Base-by-base conservation (phyloP, 176 grass and related monocot species). In the Oryza meyeriana region DNA sequence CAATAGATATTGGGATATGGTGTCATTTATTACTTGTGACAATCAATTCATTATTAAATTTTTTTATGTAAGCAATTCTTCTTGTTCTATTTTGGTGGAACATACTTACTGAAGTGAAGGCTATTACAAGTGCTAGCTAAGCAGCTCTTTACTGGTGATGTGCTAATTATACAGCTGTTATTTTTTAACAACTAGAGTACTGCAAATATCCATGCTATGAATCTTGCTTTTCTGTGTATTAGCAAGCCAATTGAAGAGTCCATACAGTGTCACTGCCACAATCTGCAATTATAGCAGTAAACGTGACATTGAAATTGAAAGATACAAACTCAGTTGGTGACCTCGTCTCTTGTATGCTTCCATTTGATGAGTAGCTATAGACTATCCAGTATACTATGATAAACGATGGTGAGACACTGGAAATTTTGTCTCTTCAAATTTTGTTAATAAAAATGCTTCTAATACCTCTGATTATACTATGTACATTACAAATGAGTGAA, bases 401-500 rank as follows among this genome's bases (percentile, higher is more conserved):
- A 76, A 80, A 26, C 17, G 79, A 79, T 86, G 4, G 5, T 86
- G 69, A 32, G 69, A 55, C 35, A 22, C 34, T 66, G 0, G 69
- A 77, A 50, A 76, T 71, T 76, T 28, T 63, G 16, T 58, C 33
- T 42, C 71, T 63, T 29, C 78, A 34, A 27, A 6, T 78, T 77
- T 66, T 71, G 77, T 85, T 81, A 81, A 89, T 81, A 83, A 79
- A 78, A 83, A 59, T 35, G 52, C 33, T 85, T 85, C 77, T 81
- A 81, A 71, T 55, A 65, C 71, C 73, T 86, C 73, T 78, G 20
- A 13, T 81, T 88, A 50, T 87, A 88, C 76, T 91, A 94, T 94
- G 22, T 91, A 91, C 86, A 93, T 86, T 90, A 83, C 71, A 88
- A 85, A 79, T 68, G 69, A 39, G n/a, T 75, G 68, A 79, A 67